phyloP scores from a whole-genome alignment of 2,329 filamentous ascomycete species.

The Trichoderma breve region DNA sequence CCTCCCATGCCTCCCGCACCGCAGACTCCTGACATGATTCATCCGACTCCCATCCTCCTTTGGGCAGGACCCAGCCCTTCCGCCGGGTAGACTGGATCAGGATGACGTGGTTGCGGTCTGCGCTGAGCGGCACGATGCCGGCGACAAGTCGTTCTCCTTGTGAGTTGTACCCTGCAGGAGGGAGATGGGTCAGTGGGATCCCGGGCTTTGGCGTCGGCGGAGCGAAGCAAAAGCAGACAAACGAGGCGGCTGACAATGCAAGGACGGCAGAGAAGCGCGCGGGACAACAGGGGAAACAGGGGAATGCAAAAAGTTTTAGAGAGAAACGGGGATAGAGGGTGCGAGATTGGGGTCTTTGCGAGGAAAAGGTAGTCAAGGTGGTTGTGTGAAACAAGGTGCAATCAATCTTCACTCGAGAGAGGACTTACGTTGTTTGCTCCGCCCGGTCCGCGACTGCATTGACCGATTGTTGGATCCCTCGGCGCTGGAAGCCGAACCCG shows the following conservation, averaged over 20 bases:
- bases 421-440: constrained; percentile 77
- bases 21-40: constrained; percentile 85
- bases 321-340: not conserved
- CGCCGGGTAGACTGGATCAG: constrained; percentile 90
- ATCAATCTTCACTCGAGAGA: constrained; percentile 17
- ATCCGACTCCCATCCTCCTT: constrained; percentile 96
- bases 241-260: not conserved
- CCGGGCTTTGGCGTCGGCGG: constrained; percentile 20
- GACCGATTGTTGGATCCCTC: constrained; percentile 44
- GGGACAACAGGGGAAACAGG: not conserved
- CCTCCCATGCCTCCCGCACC: constrained; percentile 92
- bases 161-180: constrained; percentile 74
- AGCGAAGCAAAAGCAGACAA: constrained; percentile 21
- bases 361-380: not conserved
- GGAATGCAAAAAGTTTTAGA: not conserved
- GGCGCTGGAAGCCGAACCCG: constrained; percentile 38
- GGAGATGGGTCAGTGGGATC: constrained; percentile 27
- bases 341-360: not conserved
- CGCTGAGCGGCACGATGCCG: constrained; percentile 84
- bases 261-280: constrained; percentile 6
- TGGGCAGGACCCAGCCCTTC: constrained; percentile 93
- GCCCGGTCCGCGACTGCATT: constrained; percentile 73
- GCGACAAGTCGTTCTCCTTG: constrained; percentile 94
- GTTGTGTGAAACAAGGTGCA: constrained; percentile 4
- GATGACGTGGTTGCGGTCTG: constrained; percentile 83